Evolutionary conservation across 352 stramenopile species (phyloP), one percentile per base, ranked within the genome.

Genomic region (Phytophthora rubi): DNA sequence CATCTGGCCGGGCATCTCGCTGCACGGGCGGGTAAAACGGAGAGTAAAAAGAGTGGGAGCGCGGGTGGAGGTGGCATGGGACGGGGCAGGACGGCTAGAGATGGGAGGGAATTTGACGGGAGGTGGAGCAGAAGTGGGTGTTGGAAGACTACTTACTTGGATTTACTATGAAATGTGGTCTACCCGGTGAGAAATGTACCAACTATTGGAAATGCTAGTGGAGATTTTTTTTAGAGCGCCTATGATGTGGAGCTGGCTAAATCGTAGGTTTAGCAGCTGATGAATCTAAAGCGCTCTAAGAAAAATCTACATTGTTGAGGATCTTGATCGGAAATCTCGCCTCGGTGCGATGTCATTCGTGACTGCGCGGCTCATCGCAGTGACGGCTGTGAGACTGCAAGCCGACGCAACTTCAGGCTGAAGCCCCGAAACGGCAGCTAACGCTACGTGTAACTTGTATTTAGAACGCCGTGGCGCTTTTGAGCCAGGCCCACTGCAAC

Each of bases 1-100:
- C 57, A 62, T 71, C 4, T 21, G 53, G 39, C 39, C 6, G 16
- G 28, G 35, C n/a, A 30, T 71, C 58, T 68, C 65, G 65, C 6
- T 71, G 57, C 49, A 67, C 57, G 57, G 15, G 35, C 30, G 5
- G 39, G 39, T 48, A 48, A 48, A 48, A 10, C 39, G 39, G 39
- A 48, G 39, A 9, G 18, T 39, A 65, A 65, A 65, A 57, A 15
- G 45, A 35, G 21, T 48, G 39, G 15, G 39, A 4, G 37, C 37
- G n/a, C 4, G n/a, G 10, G 45, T 35, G 33, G 21, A 26, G 37
- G 13, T 53, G 13, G 13, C 16, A 39, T 53, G 55, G 18, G 55
- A 52, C 42, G 42, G 9, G 32, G 18, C 53, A 21, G 33, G 13
- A 35, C 2, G 28, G n/a, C 12, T 47, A 57, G 21, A 53, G 56